phyloP scores from a whole-genome alignment of 176 grass and related monocot species.

The Cenchrus purpureus region DNA sequence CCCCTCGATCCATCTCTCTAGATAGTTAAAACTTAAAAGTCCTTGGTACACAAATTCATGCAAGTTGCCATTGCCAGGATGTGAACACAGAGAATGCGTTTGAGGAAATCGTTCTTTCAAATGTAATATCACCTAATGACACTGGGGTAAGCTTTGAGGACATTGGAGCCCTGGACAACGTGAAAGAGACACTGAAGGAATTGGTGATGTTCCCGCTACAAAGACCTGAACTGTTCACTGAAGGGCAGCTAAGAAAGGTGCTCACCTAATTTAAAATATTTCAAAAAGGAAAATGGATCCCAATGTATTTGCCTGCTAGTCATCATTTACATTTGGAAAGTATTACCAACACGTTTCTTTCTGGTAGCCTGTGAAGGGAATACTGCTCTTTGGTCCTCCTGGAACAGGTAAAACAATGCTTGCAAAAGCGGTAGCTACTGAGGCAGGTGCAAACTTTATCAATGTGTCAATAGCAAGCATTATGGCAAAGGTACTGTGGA shows the following conservation, averaged over 20 bases:
- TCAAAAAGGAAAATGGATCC: background rate
- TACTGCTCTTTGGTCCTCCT: conserved; percentile 93
- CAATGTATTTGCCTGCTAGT: conserved; percentile 6
- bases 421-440: conserved; percentile 85
- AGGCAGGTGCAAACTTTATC: conserved; percentile 86
- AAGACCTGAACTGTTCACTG: conserved; percentile 75
- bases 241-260: conserved; percentile 80
- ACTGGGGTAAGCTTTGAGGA: conserved; percentile 81
- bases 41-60: conserved; percentile 12
- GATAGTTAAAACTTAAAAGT: conserved; percentile 3
- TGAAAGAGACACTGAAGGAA: conserved; percentile 69
- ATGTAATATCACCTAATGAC: conserved; percentile 78
- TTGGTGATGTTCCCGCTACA: conserved; percentile 83
- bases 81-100: conserved; percentile 75
- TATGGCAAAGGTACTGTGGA: conserved; percentile 63
- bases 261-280: conserved; percentile 21
- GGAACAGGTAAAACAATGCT: conserved; percentile 94
- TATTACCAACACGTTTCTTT: conserved; percentile 26
- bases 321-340: background rate
- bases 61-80: conserved; percentile 59
- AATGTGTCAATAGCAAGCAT: conserved; percentile 88
- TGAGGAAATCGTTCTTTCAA: conserved; percentile 64
- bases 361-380: conserved; percentile 76
- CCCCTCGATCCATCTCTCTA: background rate
- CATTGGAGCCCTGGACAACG: conserved; percentile 81